Percentiles rank a stretch among this genome's conserved stretches.
phyloP scores from a whole-genome alignment of 176 grass and related monocot genomes.

The Luzula sylvatica region DNA sequence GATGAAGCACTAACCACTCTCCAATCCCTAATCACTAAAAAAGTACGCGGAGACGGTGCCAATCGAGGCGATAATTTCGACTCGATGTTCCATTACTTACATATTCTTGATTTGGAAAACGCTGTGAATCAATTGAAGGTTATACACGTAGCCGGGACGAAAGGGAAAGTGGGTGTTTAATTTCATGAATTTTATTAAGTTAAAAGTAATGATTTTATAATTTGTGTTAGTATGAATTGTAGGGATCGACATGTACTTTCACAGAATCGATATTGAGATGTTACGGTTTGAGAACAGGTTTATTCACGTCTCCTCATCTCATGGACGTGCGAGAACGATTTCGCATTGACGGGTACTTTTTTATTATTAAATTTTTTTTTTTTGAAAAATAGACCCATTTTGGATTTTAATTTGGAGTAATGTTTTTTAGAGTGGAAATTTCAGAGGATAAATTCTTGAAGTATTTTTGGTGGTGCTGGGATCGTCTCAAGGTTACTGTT shows the following conservation, averaged over 20 bases:
- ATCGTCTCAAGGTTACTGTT: slow-evolving; percentile 52
- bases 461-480: slow-evolving; percentile 92
- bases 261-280: slow-evolving; percentile 72
- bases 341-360: slow-evolving; percentile 55
- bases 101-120: slow-evolving; percentile 81
- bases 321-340: slow-evolving; percentile 88
- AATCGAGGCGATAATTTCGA: slow-evolving; percentile 66
- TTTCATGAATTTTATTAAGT: background rate
- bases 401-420: background rate
- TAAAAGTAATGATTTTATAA: background rate
- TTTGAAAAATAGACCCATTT: background rate
- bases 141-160: slow-evolving; percentile 86
- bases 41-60: slow-evolving; percentile 44
- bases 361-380: background rate
- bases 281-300: slow-evolving; percentile 71
- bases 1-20: slow-evolving; percentile 67
- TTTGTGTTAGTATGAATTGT: slow-evolving; percentile 7
- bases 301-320: slow-evolving; percentile 87
- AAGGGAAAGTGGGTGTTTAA: slow-evolving; percentile 53
- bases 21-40: slow-evolving; percentile 70
- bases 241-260: slow-evolving; percentile 91
- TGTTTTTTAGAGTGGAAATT: slow-evolving; percentile 73
- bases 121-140: slow-evolving; percentile 53
- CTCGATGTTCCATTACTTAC: slow-evolving; percentile 69
- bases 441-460: slow-evolving; percentile 79